A percentile compares a stretch with the other conserved stretches of the same genome.
Conservation (phyloP, 108 stramenopile species). For the Mayamaea pseudoterrestris region DNA sequence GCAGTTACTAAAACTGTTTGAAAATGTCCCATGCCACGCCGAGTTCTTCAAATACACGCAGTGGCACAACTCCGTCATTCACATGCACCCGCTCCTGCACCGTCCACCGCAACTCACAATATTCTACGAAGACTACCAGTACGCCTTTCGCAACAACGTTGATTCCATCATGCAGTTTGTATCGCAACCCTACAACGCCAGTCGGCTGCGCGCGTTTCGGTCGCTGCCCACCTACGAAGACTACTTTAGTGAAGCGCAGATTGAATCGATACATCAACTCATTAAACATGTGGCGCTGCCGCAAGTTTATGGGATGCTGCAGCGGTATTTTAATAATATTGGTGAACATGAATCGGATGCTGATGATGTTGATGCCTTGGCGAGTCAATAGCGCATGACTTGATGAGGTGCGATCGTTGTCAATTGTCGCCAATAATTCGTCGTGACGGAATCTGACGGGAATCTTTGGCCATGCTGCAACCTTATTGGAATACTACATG, state of each 20-base stretch:
- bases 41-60: conserved; percentile 69
- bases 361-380: too few species aligned
- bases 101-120: conserved; percentile 13
- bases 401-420: too few species aligned
- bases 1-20: conserved; percentile 15
- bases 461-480: too few species aligned
- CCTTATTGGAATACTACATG: too few species aligned
- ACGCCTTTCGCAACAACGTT: conserved; percentile 32
- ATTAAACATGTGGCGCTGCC: background rate
- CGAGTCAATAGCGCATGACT: too few species aligned
- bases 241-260: background rate
- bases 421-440: too few species aligned
- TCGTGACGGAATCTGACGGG: too few species aligned
- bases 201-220: conserved; percentile 1
- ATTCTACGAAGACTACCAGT: conserved; percentile 68
- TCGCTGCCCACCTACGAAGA: conserved; percentile 1
- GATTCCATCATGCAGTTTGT: conserved; percentile 39
- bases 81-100: background rate
- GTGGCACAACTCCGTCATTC: conserved; percentile 72
- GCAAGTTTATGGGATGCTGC: background rate
- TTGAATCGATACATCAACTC: background rate
- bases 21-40: conserved; percentile 49
- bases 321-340: background rate
- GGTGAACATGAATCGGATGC: background rate
- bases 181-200: background rate